phyloP scores from a whole-genome alignment of 108 stramenopile genomes.

The Stephanodiscus triporus region DNA sequence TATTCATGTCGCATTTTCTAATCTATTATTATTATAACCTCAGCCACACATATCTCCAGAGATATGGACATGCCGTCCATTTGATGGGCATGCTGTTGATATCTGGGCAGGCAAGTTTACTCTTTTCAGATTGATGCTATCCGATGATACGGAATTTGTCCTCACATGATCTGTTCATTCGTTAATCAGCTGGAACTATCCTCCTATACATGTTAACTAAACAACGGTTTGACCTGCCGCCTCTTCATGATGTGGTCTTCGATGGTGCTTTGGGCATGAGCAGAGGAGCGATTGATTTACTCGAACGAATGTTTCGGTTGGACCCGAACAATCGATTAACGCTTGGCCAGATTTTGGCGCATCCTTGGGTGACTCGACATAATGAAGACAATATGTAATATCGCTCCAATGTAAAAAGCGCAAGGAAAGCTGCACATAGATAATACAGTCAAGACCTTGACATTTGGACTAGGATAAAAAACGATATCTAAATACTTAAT shows the following conservation, averaged over 20 bases:
- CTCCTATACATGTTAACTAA: constrained; percentile 67
- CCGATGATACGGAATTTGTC: not conserved
- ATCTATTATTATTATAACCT: not conserved
- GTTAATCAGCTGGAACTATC: constrained; percentile 48
- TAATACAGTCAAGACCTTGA: too few species aligned
- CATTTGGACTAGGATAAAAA: not conserved
- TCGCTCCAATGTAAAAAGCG: too few species aligned
- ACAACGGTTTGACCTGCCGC: constrained; percentile 16
- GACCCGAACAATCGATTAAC: constrained; percentile 44
- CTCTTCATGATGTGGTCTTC: constrained; percentile 27
- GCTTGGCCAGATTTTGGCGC: constrained; percentile 19
- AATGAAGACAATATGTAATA: not conserved
- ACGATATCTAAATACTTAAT: not conserved
- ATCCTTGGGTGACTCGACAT: not conserved
- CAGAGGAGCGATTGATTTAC: constrained; percentile 46
- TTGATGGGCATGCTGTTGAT: constrained; percentile 67
- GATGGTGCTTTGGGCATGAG: constrained; percentile 29
- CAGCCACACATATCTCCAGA: constrained; percentile 68
- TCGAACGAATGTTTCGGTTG: constrained; percentile 40
- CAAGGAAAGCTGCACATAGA: too few species aligned
- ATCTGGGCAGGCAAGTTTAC: constrained; percentile 50
- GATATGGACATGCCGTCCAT: constrained; percentile 34
- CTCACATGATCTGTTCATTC: not conserved
- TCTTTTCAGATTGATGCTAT: not conserved
- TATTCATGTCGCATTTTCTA: not conserved